Evolutionary conservation across 2,329 filamentous ascomycete genomes (phyloP).

Genomic region (Sporothrix pseudoabietina): DNA sequence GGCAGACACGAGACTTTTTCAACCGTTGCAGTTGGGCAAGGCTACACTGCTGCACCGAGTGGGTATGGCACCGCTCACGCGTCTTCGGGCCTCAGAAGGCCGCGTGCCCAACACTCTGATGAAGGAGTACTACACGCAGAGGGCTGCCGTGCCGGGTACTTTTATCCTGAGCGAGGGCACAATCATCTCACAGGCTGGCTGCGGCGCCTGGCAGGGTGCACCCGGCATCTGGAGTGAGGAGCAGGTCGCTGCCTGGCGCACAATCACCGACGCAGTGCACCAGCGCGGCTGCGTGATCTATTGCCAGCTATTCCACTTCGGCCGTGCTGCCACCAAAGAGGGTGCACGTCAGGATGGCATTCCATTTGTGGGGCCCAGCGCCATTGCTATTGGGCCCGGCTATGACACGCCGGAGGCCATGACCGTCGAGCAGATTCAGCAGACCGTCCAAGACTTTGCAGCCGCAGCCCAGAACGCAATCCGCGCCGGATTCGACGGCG

Average conservation of each 20-base stretch:
- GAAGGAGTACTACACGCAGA: conserved; percentile 33
- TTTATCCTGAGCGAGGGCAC: conserved; percentile 14
- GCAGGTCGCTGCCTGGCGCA: conserved; percentile 29
- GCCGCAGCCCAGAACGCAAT: conserved; percentile 49
- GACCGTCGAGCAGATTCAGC: conserved; percentile 48
- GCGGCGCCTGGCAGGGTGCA: conserved; percentile 18
- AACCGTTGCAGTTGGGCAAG: conserved; percentile 38
- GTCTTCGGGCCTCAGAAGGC: conserved; percentile 24
- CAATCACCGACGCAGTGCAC: conserved; percentile 32
- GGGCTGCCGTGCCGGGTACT: conserved; percentile 29
- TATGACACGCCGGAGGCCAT: conserved; percentile 42
- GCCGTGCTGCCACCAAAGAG: conserved; percentile 43
- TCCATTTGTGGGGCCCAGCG: conserved; percentile 42
- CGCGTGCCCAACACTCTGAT: conserved; percentile 26
- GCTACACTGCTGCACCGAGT: conserved; percentile 27
- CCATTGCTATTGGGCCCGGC: conserved; percentile 43
- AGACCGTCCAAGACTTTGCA: conserved; percentile 41
- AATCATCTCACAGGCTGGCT: neutral
- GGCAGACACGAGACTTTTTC: conserved; percentile 41
- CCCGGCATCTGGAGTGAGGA: conserved; percentile 28
- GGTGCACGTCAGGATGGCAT: conserved; percentile 35
- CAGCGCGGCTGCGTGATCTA: conserved; percentile 30
- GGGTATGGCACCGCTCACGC: conserved; percentile 37
- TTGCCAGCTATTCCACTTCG: conserved; percentile 54
- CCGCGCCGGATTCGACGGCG: conserved; percentile 54